Evolutionary conservation across 805 yeast species (phyloP).

Genomic region (Lachancea waltii): DNA sequence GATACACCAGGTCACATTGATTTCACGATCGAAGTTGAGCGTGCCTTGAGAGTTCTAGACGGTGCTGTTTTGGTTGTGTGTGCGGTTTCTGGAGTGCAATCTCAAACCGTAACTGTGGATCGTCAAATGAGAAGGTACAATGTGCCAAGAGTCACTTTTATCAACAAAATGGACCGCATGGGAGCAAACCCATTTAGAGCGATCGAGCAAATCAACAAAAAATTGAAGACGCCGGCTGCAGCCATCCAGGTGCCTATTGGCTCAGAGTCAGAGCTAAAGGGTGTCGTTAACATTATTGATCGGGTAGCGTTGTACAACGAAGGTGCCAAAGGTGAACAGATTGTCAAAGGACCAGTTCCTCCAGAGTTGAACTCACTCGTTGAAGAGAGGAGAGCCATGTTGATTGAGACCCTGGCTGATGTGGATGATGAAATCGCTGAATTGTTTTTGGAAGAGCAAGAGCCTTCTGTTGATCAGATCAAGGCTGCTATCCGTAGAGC

Average conservation of each 20-base stretch:
- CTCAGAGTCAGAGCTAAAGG: conserved; percentile 73
- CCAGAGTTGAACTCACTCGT: conserved; percentile 73
- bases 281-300: conserved; percentile 87
- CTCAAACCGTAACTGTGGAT: conserved; percentile 97
- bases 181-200: conserved; percentile 97
- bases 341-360: conserved; percentile 67
- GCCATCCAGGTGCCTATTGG: conserved; percentile 98
- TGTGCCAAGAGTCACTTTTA: conserved; percentile 92
- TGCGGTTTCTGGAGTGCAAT: conserved; percentile 97
- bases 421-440: conserved; percentile 98
- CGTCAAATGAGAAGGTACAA: conserved; percentile 98
- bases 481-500: conserved; percentile 87
- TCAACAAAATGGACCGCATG: conserved; percentile 99
- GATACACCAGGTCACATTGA: conserved; percentile 99
- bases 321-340: conserved; percentile 81
- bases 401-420: conserved; percentile 94
- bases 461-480: conserved; percentile 78
- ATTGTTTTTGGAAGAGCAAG: conserved; percentile 80
- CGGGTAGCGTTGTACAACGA: conserved; percentile 83
- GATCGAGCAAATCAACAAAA: conserved; percentile 80
- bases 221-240: conserved; percentile 90
- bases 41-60: conserved; percentile 95
- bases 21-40: conserved; percentile 96
- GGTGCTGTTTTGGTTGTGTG: conserved; percentile 98
- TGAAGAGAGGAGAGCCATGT: conserved; percentile 77